phyloP scores from a whole-genome alignment of 2,329 filamentous ascomycete genomes.

The Trichoderma hamatum region DNA sequence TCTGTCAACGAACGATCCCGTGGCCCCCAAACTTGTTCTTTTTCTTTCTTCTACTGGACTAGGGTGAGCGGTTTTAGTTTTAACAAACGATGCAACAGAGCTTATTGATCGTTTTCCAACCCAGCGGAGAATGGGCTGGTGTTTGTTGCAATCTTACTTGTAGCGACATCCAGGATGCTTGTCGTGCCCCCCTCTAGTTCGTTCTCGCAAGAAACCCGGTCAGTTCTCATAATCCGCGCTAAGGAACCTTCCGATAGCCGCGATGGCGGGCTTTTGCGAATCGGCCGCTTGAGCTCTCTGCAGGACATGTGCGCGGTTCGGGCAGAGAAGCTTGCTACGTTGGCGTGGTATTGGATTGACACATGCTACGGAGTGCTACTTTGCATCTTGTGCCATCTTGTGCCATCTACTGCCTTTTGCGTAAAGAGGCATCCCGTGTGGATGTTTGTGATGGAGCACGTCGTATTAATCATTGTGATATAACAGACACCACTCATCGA shows the following conservation, averaged over 20 bases:
- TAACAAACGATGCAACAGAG: neutral
- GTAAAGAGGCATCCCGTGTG: neutral
- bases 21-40: neutral
- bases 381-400: neutral
- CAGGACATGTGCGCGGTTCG: neutral
- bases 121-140: neutral
- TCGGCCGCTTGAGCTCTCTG: neutral
- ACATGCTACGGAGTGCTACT: neutral
- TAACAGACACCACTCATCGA: too few species aligned
- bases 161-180: neutral
- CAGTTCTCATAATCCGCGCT: constrained; percentile 11
- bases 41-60: neutral
- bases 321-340: neutral
- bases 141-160: neutral
- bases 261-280: constrained; percentile 13
- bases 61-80: neutral
- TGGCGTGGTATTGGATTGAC: neutral
- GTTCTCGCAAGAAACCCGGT: neutral
- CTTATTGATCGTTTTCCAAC: neutral
- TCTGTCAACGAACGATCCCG: neutral
- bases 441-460: neutral
- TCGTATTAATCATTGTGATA: neutral
- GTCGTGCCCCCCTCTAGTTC: neutral
- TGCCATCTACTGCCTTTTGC: neutral
- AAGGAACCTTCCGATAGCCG: constrained; percentile 23